Base-by-base conservation (phyloP, 495 filamentous ascomycete genomes). In the Podospora pseudoanserina region DNA sequence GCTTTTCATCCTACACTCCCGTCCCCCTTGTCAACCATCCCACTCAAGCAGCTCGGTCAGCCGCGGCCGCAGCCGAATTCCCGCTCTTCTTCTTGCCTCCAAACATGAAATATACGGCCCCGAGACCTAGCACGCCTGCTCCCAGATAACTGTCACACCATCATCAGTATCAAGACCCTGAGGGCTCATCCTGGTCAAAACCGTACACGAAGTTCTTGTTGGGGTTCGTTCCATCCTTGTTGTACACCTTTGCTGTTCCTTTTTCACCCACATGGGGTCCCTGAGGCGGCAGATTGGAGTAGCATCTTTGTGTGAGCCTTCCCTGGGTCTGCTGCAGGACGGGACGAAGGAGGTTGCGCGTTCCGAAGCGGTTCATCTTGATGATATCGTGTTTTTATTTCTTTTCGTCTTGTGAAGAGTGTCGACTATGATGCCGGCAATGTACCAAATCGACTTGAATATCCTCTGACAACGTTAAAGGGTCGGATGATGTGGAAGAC, bases 181-280 rank as follows among this genome's bases (percentile, higher is more conserved):
- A n/a, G 39, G 15, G 2, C 30, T 32, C 30, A 4, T 11, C 26
- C 23, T 19, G 18, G 18, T 28, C 1, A n/a, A 6, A 7, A 19
- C 68, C 73, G 23, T 62, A 74, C 73, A 71, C 53, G 15, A 72
- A 34, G 60, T 71, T 74, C 70, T 74, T 74, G 68, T 74, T 74
- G 2, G 73, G 68, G 30, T 73, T 68, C 4, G 68, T 71, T 30
- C 73, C 73, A 59, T 72, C 73, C 67, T 72, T 72, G 63, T 72
- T 66, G 55, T 72, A 72, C 60, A 30, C 64, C 64, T 72, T 72
- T 15, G 64, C 60, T 0, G 67, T 67, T 5, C 67, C 67, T 56
- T 69, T 69, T 34, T 72, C 64, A 0, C 64, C 66, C 16, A 60
- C 44, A 23, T 23, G 57, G 4, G 69, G 60, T 3, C 65, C 60